Percentiles rank a stretch among this genome's conserved stretches.
These are phyloP conservation scores for Penicillium psychrofluorescens DNA, from an alignment of 495 filamentous ascomycete genomes.

Conservation along the genomic window DNA sequence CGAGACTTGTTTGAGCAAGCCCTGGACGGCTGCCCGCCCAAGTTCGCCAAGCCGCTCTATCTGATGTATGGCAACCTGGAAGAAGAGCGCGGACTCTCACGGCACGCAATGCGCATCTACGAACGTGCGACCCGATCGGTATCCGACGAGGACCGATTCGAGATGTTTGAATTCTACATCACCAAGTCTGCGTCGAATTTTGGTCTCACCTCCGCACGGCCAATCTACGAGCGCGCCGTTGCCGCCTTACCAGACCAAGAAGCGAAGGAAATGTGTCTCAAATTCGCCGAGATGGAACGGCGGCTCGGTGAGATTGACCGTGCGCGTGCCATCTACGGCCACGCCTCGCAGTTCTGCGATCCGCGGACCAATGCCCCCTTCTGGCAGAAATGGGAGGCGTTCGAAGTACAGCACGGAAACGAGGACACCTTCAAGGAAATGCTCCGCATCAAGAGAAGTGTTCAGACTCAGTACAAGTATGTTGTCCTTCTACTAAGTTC, in stretches of 20 bases:
- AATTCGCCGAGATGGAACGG: constrained; percentile 98
- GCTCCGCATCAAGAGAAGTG: constrained; percentile 93
- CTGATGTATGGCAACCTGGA: constrained; percentile 98
- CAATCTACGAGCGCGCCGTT: constrained; percentile 95
- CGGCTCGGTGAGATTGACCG: constrained; percentile 94
- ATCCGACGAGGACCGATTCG: constrained; percentile 86
- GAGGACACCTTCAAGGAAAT: constrained; percentile 99
- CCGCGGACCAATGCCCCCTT: constrained; percentile 82
- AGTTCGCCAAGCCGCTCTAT: constrained; percentile 93
- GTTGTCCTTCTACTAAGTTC: constrained; percentile 9
- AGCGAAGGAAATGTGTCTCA: constrained; percentile 96
- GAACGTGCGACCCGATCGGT: constrained; percentile 95
- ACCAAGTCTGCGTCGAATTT: constrained; percentile 99
- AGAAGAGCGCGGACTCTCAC: constrained; percentile 91
- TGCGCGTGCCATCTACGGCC: constrained; percentile 89
- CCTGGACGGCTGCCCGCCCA: constrained; percentile 87
- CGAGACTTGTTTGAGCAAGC: constrained; percentile 97
- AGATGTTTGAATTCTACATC: constrained; percentile 99
- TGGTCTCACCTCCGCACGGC: constrained; percentile 86
- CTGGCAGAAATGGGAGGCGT: constrained; percentile 95
- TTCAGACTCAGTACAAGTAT: constrained; percentile 92
- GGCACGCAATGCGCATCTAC: constrained; percentile 98
- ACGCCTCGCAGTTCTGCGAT: constrained; percentile 96
- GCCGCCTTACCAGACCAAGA: constrained; percentile 86
- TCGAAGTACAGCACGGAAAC: constrained; percentile 96